These are phyloP conservation scores for Rhizopogon rudus DNA, from an alignment of 768 basidiomycete genomes.

Conservation along the genomic window DNA sequence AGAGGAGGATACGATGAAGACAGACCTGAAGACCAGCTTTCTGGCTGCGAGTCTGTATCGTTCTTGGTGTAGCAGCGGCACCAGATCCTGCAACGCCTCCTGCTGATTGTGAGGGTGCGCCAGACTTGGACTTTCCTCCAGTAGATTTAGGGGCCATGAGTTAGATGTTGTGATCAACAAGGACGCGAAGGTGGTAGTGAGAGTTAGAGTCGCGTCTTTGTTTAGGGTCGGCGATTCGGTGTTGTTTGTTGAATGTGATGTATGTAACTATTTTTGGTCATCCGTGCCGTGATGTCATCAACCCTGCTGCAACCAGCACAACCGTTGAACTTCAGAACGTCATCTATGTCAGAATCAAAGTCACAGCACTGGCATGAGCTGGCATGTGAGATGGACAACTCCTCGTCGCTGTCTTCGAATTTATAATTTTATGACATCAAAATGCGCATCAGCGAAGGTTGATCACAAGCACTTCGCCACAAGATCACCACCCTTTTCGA, in stretches of 20 bases:
- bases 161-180: not conserved
- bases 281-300: too few species aligned
- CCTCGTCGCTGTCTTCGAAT: too few species aligned
- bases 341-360: too few species aligned
- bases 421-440: too few species aligned
- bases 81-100: conserved; percentile 21
- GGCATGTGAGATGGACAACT: too few species aligned
- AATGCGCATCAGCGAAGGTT: too few species aligned
- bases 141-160: conserved; percentile 48
- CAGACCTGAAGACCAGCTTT: conserved; percentile 85
- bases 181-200: conserved; percentile 20
- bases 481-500: too few species aligned
- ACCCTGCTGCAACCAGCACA: too few species aligned
- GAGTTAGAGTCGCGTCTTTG: conserved; percentile 24
- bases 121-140: conserved; percentile 61
- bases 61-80: conserved; percentile 23
- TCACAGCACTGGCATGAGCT: too few species aligned
- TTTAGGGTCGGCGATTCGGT: conserved; percentile 30
- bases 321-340: too few species aligned
- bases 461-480: too few species aligned
- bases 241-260: conserved; percentile 19
- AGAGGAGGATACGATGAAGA: not conserved
- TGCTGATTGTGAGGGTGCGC: conserved; percentile 16
- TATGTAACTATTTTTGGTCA: not conserved
- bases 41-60: conserved; percentile 67